Evolutionary conservation across 2,329 filamentous ascomycete species (phyloP).

Genomic region (Xylaria hypoxylon): DNA sequence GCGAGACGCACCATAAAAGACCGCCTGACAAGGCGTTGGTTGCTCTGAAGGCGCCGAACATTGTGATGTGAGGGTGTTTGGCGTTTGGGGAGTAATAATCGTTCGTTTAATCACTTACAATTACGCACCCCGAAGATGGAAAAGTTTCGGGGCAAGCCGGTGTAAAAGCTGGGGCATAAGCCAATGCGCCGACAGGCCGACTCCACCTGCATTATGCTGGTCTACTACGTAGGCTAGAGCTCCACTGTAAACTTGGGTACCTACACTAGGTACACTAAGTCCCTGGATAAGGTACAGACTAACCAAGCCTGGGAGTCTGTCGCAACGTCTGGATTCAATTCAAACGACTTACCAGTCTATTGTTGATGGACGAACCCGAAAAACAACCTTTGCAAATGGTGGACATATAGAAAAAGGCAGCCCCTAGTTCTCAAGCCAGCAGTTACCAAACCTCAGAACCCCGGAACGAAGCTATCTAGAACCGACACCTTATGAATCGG

Average conservation of each 20-base stretch:
- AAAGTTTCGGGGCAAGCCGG: conserved; percentile 39
- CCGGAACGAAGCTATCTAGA: conserved; percentile 6
- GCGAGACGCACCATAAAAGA: conserved; percentile 76
- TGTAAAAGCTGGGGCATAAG: conserved; percentile 24
- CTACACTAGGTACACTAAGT: not conserved
- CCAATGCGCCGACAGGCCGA: conserved; percentile 24
- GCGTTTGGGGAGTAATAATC: conserved; percentile 14
- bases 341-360: not conserved
- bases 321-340: conserved; percentile 5
- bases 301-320: not conserved
- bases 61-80: conserved; percentile 56
- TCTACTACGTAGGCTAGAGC: not conserved
- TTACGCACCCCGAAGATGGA: conserved; percentile 29
- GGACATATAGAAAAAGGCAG: conserved; percentile 39
- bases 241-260: conserved; percentile 26
- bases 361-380: not conserved
- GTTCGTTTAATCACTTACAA: conserved; percentile 11
- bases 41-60: conserved; percentile 87
- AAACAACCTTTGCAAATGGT: conserved; percentile 40
- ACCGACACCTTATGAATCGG: not conserved
- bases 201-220: conserved; percentile 21
- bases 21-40: conserved; percentile 82
- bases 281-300: not conserved
- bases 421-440: not conserved
- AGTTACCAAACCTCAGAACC: not conserved